Conservation (phyloP, 257 asterid species). For the Solanum virginianum region DNA sequence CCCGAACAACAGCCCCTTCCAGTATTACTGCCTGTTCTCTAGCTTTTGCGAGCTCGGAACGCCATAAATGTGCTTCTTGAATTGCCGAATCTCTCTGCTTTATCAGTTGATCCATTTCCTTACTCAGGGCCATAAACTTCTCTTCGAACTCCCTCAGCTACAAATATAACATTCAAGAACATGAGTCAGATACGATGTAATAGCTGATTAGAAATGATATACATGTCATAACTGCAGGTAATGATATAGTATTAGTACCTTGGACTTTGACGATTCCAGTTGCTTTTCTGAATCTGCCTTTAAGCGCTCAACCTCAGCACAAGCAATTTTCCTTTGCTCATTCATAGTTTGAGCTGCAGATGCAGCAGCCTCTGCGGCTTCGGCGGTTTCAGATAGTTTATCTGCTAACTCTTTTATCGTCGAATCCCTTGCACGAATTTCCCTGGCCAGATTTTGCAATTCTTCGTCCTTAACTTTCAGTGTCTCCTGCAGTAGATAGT, state of each 20-base stretch:
- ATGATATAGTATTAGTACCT: constrained; percentile 28
- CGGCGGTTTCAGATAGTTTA: constrained; percentile 89
- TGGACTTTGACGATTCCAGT: constrained; percentile 36
- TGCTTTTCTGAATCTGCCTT: constrained; percentile 51
- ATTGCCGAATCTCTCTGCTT: constrained; percentile 66
- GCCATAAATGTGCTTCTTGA: constrained; percentile 95
- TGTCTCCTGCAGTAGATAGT: constrained; percentile 61
- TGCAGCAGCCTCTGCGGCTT: constrained; percentile 96
- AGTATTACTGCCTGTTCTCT: constrained; percentile 79
- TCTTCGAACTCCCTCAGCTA: constrained; percentile 67
- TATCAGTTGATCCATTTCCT: constrained; percentile 63
- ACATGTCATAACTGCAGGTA: neutral
- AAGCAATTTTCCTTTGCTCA: constrained; percentile 86
- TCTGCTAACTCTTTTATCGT: constrained; percentile 81
- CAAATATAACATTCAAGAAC: constrained; percentile 1
- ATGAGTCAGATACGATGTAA: neutral
- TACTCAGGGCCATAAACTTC: constrained; percentile 35
- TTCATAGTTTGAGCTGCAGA: constrained; percentile 93
- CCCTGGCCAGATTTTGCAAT: constrained; percentile 85
- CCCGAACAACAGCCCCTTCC: constrained; percentile 95
- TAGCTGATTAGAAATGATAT: neutral
- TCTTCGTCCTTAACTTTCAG: constrained; percentile 97
- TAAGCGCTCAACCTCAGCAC: constrained; percentile 63
- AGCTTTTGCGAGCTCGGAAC: constrained; percentile 96
- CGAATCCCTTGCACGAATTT: constrained; percentile 80